Base-by-base conservation (phyloP, 108 stramenopile genomes). In the Chaetoceros tenuissimus region DNA sequence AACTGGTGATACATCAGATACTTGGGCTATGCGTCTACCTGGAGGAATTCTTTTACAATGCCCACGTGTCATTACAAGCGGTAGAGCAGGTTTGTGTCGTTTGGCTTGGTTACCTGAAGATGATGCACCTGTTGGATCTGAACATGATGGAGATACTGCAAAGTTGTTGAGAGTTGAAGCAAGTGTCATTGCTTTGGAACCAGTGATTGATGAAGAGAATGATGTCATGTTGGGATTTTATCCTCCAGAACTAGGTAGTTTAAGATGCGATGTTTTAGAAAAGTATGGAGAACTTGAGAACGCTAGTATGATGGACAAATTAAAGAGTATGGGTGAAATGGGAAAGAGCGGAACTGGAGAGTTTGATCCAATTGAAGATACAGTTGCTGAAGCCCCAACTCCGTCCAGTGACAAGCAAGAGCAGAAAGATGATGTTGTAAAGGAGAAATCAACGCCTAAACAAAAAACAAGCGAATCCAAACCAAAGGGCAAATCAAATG, bases 51-150 rank as follows among this genome's bases (percentile, higher is more conserved):
- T 83, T 29, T 63, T 90, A 1, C 88, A 90, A 60, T 74, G 75
- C 55, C 84, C 88, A 26, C 63, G 81, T 34, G 71, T 90, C 31
- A 61, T 90, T 26, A 71, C 69, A 10, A 71, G 72, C 31, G 78
- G 76, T 31, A 34, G 51, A 28, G 59, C 69, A 25, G 88, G 79
- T 24, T 48, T 90, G 30, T 86, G 82, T 51, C 77, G 84, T 28
- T 44, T 90, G 68, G 88, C 88, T 18, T 90, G 88, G 88, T 60
- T 86, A 57, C 82, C 88, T 22, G 74, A 79, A 25, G 82, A 81
- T 55, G 83, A 81, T 24, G 82, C 75, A 25, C n/a, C 62, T 25
- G 53, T 40, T 16, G 69, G 69, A 40, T 66, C 69, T 24, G 24
- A 27, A 13, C 62, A 57, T 18, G 71, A 72, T 63, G 69, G 62